Evolutionary conservation across 495 filamentous ascomycete genomes (phyloP), one percentile per base, ranked within the genome.

Genomic region (Rhizodiscina lignyota): DNA sequence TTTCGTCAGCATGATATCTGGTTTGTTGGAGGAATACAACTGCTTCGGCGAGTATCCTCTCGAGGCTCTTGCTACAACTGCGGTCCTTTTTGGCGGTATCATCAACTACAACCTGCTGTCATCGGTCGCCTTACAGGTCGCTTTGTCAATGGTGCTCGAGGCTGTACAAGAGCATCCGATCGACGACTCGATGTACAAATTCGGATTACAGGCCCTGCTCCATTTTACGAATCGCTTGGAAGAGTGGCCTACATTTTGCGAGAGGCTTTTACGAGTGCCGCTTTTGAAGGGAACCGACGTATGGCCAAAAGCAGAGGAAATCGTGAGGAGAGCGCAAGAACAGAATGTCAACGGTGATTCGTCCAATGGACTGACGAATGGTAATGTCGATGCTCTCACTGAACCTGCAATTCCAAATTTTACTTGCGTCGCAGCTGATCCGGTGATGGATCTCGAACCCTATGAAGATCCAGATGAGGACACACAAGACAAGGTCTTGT

Each of bases 1-100:
- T 3, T 99, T 96, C 52, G 82, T 86, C 10, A 94, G 87, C 56
- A 96, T 99, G 89, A 85, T 99, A 21, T 87, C 94, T 45, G 89
- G 89, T 0, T 64, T 99, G 5, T 94, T 96, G 44, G 89, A 99
- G 45, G 89, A 99, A 56, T 99, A 94, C 51, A 74, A 78, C 30
- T 92, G 91, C 52, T 99, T 92, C 50, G 68, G 76, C 28, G 82
- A 86, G 45, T 99, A 99, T 52, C 91, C 91, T 3, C 65, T 92
- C 3, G 86, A 89, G 43, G 89, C 89, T 21, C 59, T 99, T 36
- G 86, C 85, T 4, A 94, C 85, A 10, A 96, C 89, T 1, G 87
- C 89, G 3, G 85, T 94, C 16, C 68, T 99, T 38, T 99, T 99
- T 52, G 89, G 89, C 31, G 86, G 87, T 30, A 92, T 99, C 42